A percentile compares a stretch with the other conserved stretches of the same genome.
Conservation (phyloP, 176 grass and related monocot genomes). For the Zea luxurians region DNA sequence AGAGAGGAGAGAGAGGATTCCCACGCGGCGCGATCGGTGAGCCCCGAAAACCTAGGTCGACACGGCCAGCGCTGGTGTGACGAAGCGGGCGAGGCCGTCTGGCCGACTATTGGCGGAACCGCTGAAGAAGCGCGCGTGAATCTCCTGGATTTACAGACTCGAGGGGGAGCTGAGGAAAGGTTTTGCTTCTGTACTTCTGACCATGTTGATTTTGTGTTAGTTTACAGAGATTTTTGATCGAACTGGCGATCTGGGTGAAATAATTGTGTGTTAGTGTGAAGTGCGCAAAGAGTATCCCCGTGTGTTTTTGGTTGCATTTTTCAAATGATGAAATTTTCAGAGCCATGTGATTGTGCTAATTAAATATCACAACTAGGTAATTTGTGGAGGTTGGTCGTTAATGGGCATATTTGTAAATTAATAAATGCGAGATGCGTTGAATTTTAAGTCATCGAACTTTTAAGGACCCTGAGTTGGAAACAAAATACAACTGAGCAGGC, state of each 20-base stretch:
- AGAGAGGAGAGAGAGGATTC: too few relatives aligned
- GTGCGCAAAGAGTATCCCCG: background rate
- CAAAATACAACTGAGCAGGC: background rate
- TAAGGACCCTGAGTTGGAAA: background rate
- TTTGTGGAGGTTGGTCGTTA: background rate
- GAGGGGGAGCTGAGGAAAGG: background rate
- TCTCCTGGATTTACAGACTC: background rate
- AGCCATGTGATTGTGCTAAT: constrained; percentile 3
- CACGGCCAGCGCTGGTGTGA: background rate
- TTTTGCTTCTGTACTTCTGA: background rate
- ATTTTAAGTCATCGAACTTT: background rate
- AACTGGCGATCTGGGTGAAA: background rate
- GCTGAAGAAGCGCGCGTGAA: background rate
- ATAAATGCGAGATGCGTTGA: background rate
- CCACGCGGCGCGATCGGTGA: too few relatives aligned
- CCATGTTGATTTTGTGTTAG: background rate
- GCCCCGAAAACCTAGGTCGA: too few relatives aligned
- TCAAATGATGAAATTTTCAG: background rate
- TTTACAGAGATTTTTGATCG: background rate
- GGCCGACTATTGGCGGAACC: too few relatives aligned
- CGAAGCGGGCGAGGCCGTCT: background rate
- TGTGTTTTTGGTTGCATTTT: background rate
- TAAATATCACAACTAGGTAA: background rate
- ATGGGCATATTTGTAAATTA: background rate
- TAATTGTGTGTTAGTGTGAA: background rate